Evolutionary conservation across 768 basidiomycete genomes (phyloP), one percentile per base, ranked within the genome.

Genomic region (Leccinum subtestaceum): DNA sequence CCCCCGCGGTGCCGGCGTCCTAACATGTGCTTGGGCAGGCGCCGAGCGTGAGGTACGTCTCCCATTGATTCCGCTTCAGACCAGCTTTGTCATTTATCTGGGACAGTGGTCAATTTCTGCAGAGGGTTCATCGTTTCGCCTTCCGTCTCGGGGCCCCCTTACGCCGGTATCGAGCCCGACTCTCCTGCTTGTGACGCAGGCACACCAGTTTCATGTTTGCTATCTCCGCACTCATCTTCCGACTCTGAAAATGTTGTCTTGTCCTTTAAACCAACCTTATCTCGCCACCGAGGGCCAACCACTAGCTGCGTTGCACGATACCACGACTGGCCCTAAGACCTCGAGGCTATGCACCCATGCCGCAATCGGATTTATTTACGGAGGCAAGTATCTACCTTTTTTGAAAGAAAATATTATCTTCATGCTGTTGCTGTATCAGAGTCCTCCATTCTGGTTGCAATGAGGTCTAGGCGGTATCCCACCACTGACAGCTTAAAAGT

Each of bases 11-110:
- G 77, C 80, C n/a, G 84, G 84, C 4, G 78, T 87, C 52, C 80
- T 93, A 53, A 69, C 83, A 19, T 84, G 82, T 31, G 76, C 73
- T 57, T 93, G 89, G 89, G 75, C 87, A 11, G 82, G 79, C 21
- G 62, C 69, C 12, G 78, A 80, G 31, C 79, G 91, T 68, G 83
- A 88, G 76, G 90, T 87, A 53, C n/a, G 63, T 32, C 56, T 43
- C n/a, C 8, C 5, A 4, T 19, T 45, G 11, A 25, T 56, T 62
- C 36, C 29, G 4, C 29, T 45, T 56, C 19, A 0, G 4, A 21
- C 48, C 11, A 53, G 32, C 34, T 45, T 55, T 54, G 15, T 53
- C 55, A 45, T 51, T 56, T 15, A 57, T 46, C 7, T 45, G n/a
- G 9, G 34, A 59, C 52, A 90, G 88, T 90, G 88, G 87, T 68